phyloP scores from a whole-genome alignment of 2,329 filamentous ascomycete species.

The Xylariaceae sp. region DNA sequence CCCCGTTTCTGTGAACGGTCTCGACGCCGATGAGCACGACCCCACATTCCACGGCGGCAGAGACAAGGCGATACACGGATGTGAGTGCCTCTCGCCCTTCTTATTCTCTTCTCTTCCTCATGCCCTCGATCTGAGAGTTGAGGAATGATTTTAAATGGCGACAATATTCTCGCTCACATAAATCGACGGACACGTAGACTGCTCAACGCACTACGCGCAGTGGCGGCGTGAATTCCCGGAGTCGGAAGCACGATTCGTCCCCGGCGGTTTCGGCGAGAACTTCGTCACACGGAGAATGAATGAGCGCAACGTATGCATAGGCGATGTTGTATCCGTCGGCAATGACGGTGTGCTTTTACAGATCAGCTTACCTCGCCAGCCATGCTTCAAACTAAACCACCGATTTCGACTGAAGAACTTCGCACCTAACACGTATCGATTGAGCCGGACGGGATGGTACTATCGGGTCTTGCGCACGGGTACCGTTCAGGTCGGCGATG shows the following conservation, averaged over 20 bases:
- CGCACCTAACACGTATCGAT: slow-evolving; percentile 52
- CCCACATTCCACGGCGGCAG: slow-evolving; percentile 56
- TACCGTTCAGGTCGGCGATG: slow-evolving; percentile 52
- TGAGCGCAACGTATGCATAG: slow-evolving; percentile 62
- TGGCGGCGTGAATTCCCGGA: slow-evolving; percentile 53
- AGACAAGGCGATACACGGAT: slow-evolving; percentile 61
- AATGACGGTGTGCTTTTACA: slow-evolving; percentile 49
- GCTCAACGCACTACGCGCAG: slow-evolving; percentile 52
- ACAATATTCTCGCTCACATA: background rate
- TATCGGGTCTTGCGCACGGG: slow-evolving; percentile 58
- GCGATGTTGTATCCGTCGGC: slow-evolving; percentile 48
- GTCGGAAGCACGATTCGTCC: slow-evolving; percentile 47
- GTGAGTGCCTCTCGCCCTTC: slow-evolving; percentile 33
- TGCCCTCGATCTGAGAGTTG: too few relatives aligned
- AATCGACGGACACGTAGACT: slow-evolving; percentile 42
- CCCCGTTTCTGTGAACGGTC: slow-evolving; percentile 44
- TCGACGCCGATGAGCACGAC: slow-evolving; percentile 59
- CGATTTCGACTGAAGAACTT: slow-evolving; percentile 62
- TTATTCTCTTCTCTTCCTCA: background rate
- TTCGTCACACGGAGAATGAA: slow-evolving; percentile 55
- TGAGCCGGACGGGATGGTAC: slow-evolving; percentile 61
- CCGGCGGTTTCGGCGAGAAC: slow-evolving; percentile 63
- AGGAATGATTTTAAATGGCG: too few relatives aligned
- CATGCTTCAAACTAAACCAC: slow-evolving; percentile 67
- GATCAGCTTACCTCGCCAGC: slow-evolving; percentile 58